phyloP scores from a whole-genome alignment of 805 yeast species.

The Millerozyma acaciae region DNA sequence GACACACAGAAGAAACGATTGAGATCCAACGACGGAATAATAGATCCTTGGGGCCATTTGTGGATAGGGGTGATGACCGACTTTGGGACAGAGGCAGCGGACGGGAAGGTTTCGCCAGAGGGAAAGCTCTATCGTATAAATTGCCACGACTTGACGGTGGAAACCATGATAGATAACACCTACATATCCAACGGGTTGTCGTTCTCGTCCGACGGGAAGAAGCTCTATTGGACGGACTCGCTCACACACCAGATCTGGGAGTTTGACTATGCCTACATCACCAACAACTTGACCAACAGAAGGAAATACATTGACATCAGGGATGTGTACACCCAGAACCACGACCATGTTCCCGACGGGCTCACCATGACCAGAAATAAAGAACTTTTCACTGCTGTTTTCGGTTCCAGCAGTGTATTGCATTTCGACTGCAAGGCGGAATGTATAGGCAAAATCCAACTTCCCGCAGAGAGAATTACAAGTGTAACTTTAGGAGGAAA shows the following conservation, averaged over 20 bases:
- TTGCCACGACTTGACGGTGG: slow-evolving; percentile 26
- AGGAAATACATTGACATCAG: slow-evolving; percentile 18
- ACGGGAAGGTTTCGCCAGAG: slow-evolving; percentile 33
- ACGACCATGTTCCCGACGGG: slow-evolving; percentile 74
- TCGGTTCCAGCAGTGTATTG: slow-evolving; percentile 55
- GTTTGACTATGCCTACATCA: slow-evolving; percentile 32
- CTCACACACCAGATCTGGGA: slow-evolving; percentile 31
- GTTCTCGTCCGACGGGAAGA: slow-evolving; percentile 25
- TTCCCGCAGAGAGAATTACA: slow-evolving; percentile 62
- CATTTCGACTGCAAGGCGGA: slow-evolving; percentile 49
- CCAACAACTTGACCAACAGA: slow-evolving; percentile 27
- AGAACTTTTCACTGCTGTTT: slow-evolving; percentile 62
- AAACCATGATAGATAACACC: slow-evolving; percentile 31
- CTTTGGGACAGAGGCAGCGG: slow-evolving; percentile 28
- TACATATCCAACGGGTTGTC: slow-evolving; percentile 67
- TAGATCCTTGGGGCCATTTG: slow-evolving; percentile 72
- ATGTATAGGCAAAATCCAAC: slow-evolving; percentile 43
- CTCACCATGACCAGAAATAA: slow-evolving; percentile 54
- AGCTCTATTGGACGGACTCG: slow-evolving; percentile 41
- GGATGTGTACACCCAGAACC: slow-evolving; percentile 25
- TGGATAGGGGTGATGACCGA: slow-evolving; percentile 81
- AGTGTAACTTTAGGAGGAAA: slow-evolving; percentile 71
- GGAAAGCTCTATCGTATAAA: slow-evolving; percentile 47
- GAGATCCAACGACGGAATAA: slow-evolving; percentile 75
- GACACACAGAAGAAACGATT: slow-evolving; percentile 17